Evolutionary conservation across 176 grass and related monocot species (phyloP), one percentile per base, ranked within the genome.

Genomic region (Triticum urartu): DNA sequence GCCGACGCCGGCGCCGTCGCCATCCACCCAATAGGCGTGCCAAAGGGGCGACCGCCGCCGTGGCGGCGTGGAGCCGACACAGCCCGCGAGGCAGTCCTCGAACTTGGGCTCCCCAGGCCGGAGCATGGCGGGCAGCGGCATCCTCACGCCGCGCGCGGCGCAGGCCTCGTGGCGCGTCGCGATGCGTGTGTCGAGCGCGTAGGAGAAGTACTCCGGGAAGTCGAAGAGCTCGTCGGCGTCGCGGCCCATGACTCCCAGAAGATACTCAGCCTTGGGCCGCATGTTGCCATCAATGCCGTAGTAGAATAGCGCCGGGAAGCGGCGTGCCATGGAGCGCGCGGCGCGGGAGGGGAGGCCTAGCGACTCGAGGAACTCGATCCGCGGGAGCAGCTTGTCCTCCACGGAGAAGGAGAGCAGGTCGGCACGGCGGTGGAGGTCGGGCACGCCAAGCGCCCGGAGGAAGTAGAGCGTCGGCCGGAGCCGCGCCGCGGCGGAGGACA

Each of bases 161-260:
- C 97, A 99, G 1, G 65, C 43, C 82, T 83, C 68, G 85, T 99
- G 90, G 7, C 92, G 87, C 43, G 83, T 87, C 40, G 7, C 79
- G 77, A 99, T 99, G 79, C 94, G 90, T 70, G 82, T 68, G 67
- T 81, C 64, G 26, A 99, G 71, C 70, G 94, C 93, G 87, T 91
- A 99, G 3, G 93, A 95, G 84, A 99, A 95, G 84, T 85, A 99
- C 69, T 92, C 86, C 12, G 94, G 97, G 85, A 99, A 99, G 21
- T 94, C 90, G 79, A 86, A 82, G 24, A 99, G 90, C 62, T 99
- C 97, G 39, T 24, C 24, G 71, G 88, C 74, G 69, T 72, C 67
- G 5, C 97, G 88, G 13, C 61, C 81, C 97, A 99, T 99, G 48
- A 59, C 62, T 26, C 66, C 77, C 9, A 85, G 34, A 17, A 96